A percentile compares a stretch with the other conserved stretches of the same genome.
Evolutionary conservation across 208 protist species (phyloP).

Genomic region (Crithidia expoeki): DNA sequence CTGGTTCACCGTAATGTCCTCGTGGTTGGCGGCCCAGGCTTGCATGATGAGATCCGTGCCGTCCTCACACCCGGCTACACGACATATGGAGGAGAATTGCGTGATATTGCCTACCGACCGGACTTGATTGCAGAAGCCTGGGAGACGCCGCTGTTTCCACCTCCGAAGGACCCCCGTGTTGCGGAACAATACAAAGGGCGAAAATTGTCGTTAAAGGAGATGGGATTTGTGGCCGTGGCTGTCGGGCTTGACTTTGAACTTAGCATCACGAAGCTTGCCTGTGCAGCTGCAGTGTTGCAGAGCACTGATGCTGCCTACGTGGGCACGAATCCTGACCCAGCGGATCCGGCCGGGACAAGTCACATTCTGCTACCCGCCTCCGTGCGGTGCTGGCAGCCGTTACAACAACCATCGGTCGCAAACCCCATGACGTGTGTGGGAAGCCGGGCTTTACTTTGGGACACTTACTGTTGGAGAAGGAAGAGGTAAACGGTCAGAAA

Average conservation of each 20-base stretch:
- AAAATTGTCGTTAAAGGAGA: constrained; percentile 46
- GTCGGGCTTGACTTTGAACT: constrained; percentile 62
- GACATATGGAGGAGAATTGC: constrained; percentile 64
- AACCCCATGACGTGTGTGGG: constrained; percentile 56
- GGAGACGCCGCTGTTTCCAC: constrained; percentile 40
- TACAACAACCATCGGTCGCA: constrained; percentile 34
- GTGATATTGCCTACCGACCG: constrained; percentile 39
- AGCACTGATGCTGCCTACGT: constrained; percentile 35
- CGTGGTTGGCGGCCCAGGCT: constrained; percentile 34
- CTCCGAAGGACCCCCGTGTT: constrained; percentile 12
- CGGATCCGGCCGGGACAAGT: constrained; percentile 46
- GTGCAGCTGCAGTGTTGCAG: constrained; percentile 48
- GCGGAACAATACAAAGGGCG: background rate
- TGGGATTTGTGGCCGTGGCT: constrained; percentile 59
- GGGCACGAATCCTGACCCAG: constrained; percentile 69
- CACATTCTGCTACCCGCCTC: constrained; percentile 46
- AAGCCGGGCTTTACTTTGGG: constrained; percentile 62
- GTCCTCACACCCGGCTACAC: constrained; percentile 62
- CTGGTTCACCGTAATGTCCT: constrained; percentile 65
- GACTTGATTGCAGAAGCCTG: constrained; percentile 37
- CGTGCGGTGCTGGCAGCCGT: constrained; percentile 45
- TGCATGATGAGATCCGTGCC: constrained; percentile 57
- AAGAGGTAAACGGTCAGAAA: constrained; percentile 18
- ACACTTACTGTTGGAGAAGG: constrained; percentile 48
- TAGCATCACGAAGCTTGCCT: constrained; percentile 62